Conservation (phyloP, 257 asterid species). For the Penstemon newberryi region DNA sequence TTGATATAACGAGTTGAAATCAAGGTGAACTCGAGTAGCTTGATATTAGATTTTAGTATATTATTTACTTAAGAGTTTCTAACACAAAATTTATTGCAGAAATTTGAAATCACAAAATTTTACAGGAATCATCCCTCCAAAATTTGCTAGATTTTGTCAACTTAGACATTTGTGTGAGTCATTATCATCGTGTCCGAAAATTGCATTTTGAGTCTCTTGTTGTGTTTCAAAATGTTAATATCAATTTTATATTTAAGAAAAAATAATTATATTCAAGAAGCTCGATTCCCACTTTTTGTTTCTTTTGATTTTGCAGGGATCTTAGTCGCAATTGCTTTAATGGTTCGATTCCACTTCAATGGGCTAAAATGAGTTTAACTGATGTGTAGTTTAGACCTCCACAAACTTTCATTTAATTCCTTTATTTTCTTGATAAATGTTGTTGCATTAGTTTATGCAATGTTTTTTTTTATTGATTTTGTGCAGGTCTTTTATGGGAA, state of each 20-base stretch:
- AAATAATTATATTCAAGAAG: no score
- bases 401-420: conserved; percentile 1
- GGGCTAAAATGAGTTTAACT: conserved; percentile 70
- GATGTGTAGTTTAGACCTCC: conserved; percentile 54
- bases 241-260: no score
- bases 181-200: conserved; percentile 5
- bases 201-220: conserved; percentile 4
- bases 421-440: conserved; percentile 1
- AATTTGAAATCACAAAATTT: conserved; percentile 80
- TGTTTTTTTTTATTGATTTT: conserved; percentile 20
- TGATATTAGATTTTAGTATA: no score
- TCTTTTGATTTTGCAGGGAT: conserved; percentile 49
- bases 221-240: not conserved
- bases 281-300: not conserved
- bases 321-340: conserved; percentile 76
- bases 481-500: conserved; percentile 95
- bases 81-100: conserved; percentile 42
- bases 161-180: conserved; percentile 77
- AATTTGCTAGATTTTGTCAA: conserved; percentile 69
- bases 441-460: not conserved
- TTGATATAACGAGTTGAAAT: no score
- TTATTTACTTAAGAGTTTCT: not conserved
- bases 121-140: conserved; percentile 67
- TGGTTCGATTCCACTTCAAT: conserved; percentile 72
- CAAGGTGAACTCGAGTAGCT: no score